Conservation (phyloP, 441 rosid species). For the Croton laevigatus region DNA sequence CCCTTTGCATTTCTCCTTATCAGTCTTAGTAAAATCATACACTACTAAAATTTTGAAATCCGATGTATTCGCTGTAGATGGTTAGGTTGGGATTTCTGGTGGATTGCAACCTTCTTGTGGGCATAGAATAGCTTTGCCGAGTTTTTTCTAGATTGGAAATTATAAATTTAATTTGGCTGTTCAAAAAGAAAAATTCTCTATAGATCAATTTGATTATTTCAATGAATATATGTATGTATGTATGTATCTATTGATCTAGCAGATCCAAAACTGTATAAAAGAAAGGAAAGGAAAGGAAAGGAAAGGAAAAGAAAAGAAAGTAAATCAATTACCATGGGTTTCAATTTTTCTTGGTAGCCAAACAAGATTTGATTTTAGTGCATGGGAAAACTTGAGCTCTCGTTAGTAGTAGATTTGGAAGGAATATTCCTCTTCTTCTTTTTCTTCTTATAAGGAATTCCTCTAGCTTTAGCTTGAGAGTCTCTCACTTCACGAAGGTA, state of each 20-base stretch:
- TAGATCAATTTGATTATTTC: neutral
- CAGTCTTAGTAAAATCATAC: neutral
- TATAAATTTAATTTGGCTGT: neutral
- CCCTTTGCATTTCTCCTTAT: neutral
- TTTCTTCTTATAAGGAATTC: slow-evolving; percentile 81
- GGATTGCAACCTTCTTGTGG: too few relatives aligned
- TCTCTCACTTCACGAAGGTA: slow-evolving; percentile 73
- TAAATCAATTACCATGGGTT: slow-evolving; percentile 20
- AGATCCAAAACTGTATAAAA: neutral
- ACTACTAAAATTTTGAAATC: too few relatives aligned
- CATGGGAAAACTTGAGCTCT: slow-evolving; percentile 41
- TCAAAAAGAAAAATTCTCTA: too few relatives aligned
- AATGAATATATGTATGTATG: neutral
- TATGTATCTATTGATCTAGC: neutral
- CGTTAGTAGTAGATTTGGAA: slow-evolving; percentile 22
- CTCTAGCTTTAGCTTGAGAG: slow-evolving; percentile 74
- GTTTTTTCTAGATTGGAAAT: too few relatives aligned
- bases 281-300: neutral
- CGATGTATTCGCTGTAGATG: too few relatives aligned
- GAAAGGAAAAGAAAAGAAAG: neutral
- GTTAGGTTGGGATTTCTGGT: too few relatives aligned
- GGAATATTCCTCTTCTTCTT: slow-evolving; percentile 47
- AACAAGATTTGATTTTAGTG: slow-evolving; percentile 35
- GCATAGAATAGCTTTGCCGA: too few relatives aligned
- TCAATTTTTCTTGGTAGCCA: slow-evolving; percentile 6